Evolutionary conservation across 768 basidiomycete genomes (phyloP).

Genomic region (Boletus reticulatus): DNA sequence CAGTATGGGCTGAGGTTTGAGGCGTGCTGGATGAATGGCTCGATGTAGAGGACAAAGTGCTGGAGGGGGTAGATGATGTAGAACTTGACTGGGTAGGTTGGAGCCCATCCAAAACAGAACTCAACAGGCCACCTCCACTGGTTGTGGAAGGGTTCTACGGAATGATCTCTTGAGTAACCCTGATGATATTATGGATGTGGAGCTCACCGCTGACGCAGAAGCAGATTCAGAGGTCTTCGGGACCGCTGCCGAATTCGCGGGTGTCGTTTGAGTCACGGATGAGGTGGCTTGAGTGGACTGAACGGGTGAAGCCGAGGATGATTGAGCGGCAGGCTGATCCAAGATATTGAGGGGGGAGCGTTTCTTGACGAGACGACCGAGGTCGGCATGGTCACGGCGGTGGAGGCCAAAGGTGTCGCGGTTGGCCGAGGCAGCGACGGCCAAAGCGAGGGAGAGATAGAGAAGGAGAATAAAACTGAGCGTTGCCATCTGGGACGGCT

Average conservation of each 20-base stretch:
- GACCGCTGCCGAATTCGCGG: slow-evolving; percentile 11
- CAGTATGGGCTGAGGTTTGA: slow-evolving; percentile 9
- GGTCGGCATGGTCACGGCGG: slow-evolving; percentile 54
- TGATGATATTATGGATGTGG: not conserved
- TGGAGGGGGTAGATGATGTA: slow-evolving; percentile 16
- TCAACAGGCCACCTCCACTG: slow-evolving; percentile 1
- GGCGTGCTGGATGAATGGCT: slow-evolving; percentile 12
- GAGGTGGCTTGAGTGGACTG: slow-evolving; percentile 19
- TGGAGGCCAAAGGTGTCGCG: slow-evolving; percentile 42
- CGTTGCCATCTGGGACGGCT: slow-evolving; percentile 44
- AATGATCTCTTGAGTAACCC: slow-evolving; percentile 1
- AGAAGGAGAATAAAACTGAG: slow-evolving; percentile 64
- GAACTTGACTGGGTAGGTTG: slow-evolving; percentile 17
- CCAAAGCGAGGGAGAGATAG: slow-evolving; percentile 53
- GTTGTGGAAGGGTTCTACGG: slow-evolving; percentile 15
- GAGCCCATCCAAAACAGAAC: slow-evolving; percentile 10
- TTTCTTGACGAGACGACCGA: slow-evolving; percentile 70
- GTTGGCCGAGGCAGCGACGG: slow-evolving; percentile 43
- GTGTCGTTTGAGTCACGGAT: slow-evolving; percentile 9
- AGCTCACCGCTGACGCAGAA: slow-evolving; percentile 22
- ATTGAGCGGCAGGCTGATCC: not conserved
- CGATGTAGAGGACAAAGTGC: slow-evolving; percentile 17
- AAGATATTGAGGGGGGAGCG: slow-evolving; percentile 38
- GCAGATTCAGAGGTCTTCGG: slow-evolving; percentile 15
- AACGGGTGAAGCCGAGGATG: slow-evolving; percentile 18